A percentile compares a stretch with the other conserved stretches of the same genome.
Evolutionary conservation across 139 green algal species (phyloP).

Genomic region (Nannochloris sp.): DNA sequence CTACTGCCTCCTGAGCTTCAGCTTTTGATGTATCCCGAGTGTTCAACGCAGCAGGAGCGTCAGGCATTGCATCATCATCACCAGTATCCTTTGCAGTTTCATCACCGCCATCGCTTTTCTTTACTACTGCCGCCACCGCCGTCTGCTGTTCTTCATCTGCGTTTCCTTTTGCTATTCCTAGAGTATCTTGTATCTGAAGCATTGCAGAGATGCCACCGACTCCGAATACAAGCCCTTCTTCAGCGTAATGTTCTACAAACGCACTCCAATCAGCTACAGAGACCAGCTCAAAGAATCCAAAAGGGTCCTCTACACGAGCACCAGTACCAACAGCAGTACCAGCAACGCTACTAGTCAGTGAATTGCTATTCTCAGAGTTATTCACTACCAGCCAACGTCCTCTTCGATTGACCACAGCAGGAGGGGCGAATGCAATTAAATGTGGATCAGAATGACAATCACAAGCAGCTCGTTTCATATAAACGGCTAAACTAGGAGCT

Average conservation of each 20-base stretch:
- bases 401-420: conserved; percentile 35
- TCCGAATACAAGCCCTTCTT: not conserved
- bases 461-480: conserved; percentile 35
- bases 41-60: no score
- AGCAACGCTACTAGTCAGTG: not conserved
- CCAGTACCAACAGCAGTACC: not conserved
- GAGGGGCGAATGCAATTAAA: conserved; percentile 13
- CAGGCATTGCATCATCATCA: no score
- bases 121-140: not conserved
- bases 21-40: no score
- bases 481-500: conserved; percentile 21
- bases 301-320: not conserved
- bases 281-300: conserved; percentile 24
- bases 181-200: no score
- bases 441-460: conserved; percentile 27
- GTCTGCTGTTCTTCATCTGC: not conserved
- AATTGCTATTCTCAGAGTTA: not conserved
- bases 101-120: not conserved
- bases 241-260: conserved; percentile 24
- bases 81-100: not conserved
- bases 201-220: not conserved
- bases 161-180: no score
- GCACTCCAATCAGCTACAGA: conserved; percentile 18
- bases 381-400: conserved; percentile 36
- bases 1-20: not conserved